Evolutionary conservation across 2,329 filamentous ascomycete species (phyloP), one percentile per base, ranked within the genome.

Genomic region (Colletotrichum tofieldiae): DNA sequence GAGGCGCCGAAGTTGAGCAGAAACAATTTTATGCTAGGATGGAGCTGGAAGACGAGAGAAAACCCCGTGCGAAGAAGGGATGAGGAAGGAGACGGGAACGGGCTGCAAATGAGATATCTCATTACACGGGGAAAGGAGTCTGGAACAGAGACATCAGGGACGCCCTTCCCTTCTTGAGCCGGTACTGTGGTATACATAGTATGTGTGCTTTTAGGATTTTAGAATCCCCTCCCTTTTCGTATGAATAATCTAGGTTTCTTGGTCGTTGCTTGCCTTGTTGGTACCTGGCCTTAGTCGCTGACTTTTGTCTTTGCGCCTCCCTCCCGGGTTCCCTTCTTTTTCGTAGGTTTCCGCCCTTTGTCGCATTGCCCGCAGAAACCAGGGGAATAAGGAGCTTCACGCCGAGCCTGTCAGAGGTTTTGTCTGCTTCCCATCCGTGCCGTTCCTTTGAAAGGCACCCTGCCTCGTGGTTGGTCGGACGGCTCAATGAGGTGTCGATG

Each of bases 11-110:
- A 70, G 59, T 64, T 64, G 65, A 69, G 45, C 59, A 49, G 70
- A 72, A 72, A 70, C 69, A 72, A 23, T 51, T 55, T 20, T 54
- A 54, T 70, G 23, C 65, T n/a, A 62, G 70, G 70, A 72, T 61
- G 55, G n/a, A 65, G 65, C 70, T 55, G 41, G 59, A 51, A 72
- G 29, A 23, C 45, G 29, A 37, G 63, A 51, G 59, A 62, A 67
- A 55, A n/a, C 14, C 14, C 20, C 35, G 20, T 49, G 23, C 45
- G 60, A 45, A 47, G 32, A 43, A 49, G 43, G 26, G 41, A 63
- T 35, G 41, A 32, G 26, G 18, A 66, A n/a, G 12, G 23, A n/a
- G 11, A 18, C 14, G 51, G 59, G 63, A 47, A 35, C 39, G 12
- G 35, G 20, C 8, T 56, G 39, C 39, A 35, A 62, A 26, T 35